phyloP scores from a whole-genome alignment of 176 grass and related monocot species.

The Zea mays region DNA sequence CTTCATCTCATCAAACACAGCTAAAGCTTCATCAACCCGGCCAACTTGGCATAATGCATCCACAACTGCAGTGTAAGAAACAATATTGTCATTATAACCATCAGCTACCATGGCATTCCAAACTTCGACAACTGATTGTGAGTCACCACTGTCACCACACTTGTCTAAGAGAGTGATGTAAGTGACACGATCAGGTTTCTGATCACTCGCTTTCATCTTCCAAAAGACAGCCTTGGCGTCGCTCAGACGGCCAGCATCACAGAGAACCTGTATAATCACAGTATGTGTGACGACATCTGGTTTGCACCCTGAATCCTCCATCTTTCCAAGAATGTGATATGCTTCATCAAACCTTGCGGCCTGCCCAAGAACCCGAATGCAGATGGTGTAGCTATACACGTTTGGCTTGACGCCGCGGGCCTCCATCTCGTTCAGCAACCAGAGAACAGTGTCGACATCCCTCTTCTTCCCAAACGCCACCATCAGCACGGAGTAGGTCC shows the following conservation, averaged over 20 bases:
- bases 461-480: constrained; percentile 75
- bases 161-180: constrained; percentile 87
- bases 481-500: constrained; percentile 87
- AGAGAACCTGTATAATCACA: constrained; percentile 74
- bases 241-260: constrained; percentile 56
- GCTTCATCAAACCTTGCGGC: constrained; percentile 59
- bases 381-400: constrained; percentile 95
- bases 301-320: constrained; percentile 69
- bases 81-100: constrained; percentile 75
- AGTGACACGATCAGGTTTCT: constrained; percentile 80
- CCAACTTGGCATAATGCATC: constrained; percentile 77
- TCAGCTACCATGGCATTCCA: constrained; percentile 75
- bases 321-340: constrained; percentile 54
- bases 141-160: constrained; percentile 72
- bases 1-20: constrained; percentile 67
- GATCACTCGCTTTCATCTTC: constrained; percentile 74
- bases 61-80: constrained; percentile 61
- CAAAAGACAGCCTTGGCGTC: constrained; percentile 82
- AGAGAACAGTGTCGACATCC: constrained; percentile 56
- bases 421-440: constrained; percentile 74
- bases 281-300: constrained; percentile 81
- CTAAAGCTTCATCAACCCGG: constrained; percentile 62
- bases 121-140: constrained; percentile 56
- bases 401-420: constrained; percentile 69
- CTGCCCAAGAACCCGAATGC: constrained; percentile 77